Evolutionary conservation across 768 basidiomycete species (phyloP).

Genomic region (Suillus plorans): DNA sequence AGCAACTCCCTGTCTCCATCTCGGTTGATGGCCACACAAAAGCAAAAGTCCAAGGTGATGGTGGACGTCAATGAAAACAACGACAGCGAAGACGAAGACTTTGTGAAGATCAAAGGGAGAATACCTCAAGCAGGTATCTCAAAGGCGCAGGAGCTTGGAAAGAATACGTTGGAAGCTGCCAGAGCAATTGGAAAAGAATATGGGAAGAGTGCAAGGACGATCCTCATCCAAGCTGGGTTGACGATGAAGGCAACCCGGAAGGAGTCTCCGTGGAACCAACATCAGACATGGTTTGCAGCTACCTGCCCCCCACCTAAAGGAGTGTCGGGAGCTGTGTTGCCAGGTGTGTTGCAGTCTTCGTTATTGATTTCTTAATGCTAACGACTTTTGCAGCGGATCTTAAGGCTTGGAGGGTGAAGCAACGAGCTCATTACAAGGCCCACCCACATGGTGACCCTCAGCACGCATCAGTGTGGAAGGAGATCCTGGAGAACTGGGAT

Average conservation of each 20-base stretch:
- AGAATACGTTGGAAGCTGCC: neutral
- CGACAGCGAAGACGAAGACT: neutral
- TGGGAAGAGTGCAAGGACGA: neutral
- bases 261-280: constrained; percentile 1
- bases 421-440: neutral
- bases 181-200: neutral
- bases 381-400: neutral
- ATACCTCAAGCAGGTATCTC: neutral
- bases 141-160: neutral
- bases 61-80: neutral
- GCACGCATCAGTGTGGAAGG: neutral
- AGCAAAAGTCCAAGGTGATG: neutral
- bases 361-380: neutral
- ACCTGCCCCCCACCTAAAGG: neutral
- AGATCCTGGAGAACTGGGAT: neutral
- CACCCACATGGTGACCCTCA: neutral
- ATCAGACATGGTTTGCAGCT: neutral
- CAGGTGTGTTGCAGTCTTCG: neutral
- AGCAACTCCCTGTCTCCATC: neutral
- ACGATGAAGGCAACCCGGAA: neutral
- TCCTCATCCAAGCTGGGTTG: constrained; percentile 2
- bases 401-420: neutral
- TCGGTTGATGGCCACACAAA: neutral
- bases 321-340: neutral
- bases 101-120: neutral